These are phyloP conservation scores for Lentinula novae-zelandiae DNA, from an alignment of 1,284 basidiomycete genomes.

Conservation along the genomic window DNA sequence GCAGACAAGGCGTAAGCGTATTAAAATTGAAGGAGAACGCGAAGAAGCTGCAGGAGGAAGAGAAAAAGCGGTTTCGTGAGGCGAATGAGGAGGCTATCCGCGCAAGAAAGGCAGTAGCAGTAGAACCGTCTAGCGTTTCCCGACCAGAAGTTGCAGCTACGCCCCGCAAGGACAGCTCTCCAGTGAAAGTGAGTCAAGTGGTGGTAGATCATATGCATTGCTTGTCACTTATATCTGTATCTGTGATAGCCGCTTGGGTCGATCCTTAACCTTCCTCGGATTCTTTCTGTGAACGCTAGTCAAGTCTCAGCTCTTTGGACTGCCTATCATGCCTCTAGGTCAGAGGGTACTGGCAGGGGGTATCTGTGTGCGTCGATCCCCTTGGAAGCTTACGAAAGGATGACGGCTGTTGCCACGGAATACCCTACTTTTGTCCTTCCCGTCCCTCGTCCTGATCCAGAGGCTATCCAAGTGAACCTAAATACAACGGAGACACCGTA, in stretches of 20 bases:
- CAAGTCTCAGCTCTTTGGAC: conserved; percentile 84
- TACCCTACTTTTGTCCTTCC: conserved; percentile 83
- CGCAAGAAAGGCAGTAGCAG: conserved; percentile 8
- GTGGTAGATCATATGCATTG: neutral
- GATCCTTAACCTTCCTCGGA: conserved; percentile 74
- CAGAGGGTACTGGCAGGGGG: conserved; percentile 73
- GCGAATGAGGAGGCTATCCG: conserved; percentile 11
- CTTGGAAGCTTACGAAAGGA: conserved; percentile 65
- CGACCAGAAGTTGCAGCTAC: conserved; percentile 10
- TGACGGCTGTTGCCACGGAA: conserved; percentile 57
- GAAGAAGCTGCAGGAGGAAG: conserved; percentile 27
- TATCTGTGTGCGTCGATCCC: conserved; percentile 82
- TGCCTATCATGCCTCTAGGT: conserved; percentile 80
- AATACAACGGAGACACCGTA: conserved; percentile 49
- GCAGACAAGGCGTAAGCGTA: conserved; percentile 42
- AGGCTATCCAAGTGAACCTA: conserved; percentile 22
- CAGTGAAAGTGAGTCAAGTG: conserved; percentile 51
- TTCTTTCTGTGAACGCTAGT: conserved; percentile 61
- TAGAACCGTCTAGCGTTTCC: conserved; percentile 11
- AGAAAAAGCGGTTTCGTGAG: conserved; percentile 19
- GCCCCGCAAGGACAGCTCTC: conserved; percentile 61
- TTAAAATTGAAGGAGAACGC: conserved; percentile 37
- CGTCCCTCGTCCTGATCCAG: conserved; percentile 47
- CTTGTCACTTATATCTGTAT: conserved; percentile 5
- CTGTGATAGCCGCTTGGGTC: conserved; percentile 66